These are phyloP conservation scores for Colletotrichum sidae DNA, from an alignment of 2,329 filamentous ascomycete species.

Conservation along the genomic window DNA sequence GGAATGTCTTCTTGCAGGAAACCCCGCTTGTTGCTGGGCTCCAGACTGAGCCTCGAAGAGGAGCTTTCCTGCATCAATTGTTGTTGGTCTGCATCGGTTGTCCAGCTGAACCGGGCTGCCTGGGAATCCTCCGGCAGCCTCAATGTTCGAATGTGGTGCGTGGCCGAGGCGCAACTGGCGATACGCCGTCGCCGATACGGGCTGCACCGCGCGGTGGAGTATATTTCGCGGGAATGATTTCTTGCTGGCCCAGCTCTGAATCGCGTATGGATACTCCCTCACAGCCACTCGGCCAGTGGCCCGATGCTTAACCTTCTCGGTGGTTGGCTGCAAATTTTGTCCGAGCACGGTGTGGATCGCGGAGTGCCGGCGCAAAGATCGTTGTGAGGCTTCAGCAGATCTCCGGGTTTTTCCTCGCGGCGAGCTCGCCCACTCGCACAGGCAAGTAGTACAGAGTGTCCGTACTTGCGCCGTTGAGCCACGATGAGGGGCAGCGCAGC, in stretches of 20 bases:
- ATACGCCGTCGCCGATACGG: conserved; percentile 17
- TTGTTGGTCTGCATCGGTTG: conserved; percentile 20
- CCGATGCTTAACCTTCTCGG: conserved; percentile 24
- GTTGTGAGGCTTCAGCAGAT: conserved; percentile 32
- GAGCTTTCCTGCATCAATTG: conserved; percentile 19
- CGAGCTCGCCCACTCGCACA: conserved; percentile 12
- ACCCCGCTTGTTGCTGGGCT: conserved; percentile 31
- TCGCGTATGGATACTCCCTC: conserved; percentile 6
- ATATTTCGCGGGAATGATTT: conserved; percentile 26
- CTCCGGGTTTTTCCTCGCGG: conserved; percentile 9
- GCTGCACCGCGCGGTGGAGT: conserved; percentile 21
- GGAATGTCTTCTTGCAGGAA: conserved; percentile 34
- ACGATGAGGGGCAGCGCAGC: conserved; percentile 21
- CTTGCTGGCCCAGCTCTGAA: conserved; percentile 32
- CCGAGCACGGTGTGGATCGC: conserved; percentile 29
- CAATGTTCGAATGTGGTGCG: conserved; percentile 20
- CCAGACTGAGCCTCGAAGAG: conserved; percentile 17
- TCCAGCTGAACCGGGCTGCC: conserved; percentile 4
- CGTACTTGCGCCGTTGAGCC: neutral
- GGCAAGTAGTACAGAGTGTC: no score
- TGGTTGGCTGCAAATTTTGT: conserved; percentile 28
- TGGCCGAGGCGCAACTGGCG: conserved; percentile 11
- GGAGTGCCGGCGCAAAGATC: conserved; percentile 25
- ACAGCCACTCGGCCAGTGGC: conserved; percentile 2
- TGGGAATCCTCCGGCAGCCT: conserved; percentile 7